Base-by-base conservation (phyloP, 768 basidiomycete genomes). In the Dacryopinax primogenitus region DNA sequence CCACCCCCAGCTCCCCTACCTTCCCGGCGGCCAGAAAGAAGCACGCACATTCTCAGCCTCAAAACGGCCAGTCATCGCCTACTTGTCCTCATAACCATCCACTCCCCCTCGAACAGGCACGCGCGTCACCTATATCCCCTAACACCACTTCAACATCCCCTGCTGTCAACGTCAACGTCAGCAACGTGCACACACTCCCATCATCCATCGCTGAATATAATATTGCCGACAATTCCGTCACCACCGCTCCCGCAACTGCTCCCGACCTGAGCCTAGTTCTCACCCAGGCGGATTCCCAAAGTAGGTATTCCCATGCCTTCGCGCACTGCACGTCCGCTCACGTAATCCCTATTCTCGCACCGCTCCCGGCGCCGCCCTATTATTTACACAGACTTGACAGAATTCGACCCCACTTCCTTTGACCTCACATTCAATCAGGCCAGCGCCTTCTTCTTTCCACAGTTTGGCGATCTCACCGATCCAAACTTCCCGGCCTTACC, bases 201-300 rank as follows among this genome's bases (percentile, higher is more conserved):
- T 18, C 51, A 23, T 4, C 51, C 3, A 9, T 58, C 37, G 37
- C 37, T n/a, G 37, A 11, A 39, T 39, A 39, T 39, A 39, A 28
- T 58, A 26, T 58, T 18, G 7, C 51, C 51, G 26, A 58, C 51
- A 58, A 18, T 32, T 30, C 37, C 37, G 12, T 39, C 51, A 30
- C 41, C 41, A 37, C 45, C 45, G 45, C 45, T 30, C 4, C 51
- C 51, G 13, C 51, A 30, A 58, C 51, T 58, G 51, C 51, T 58
- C 51, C 51, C 51, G 51, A 26, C 51, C 7, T 58, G 4, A n/a
- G n/a, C n/a, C 23, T 58, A 23, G 13, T 26, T 21, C 51, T 30
- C 3, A 21, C 11, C 11, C 51, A 9, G 6, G 51, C 9, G 13
- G 3, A 44, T 44, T 18, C 3, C 41, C 41, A 44, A 23, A 23